These are phyloP conservation scores for Candida sp. DNA, from an alignment of 1,139 yeast species.

Conservation along the genomic window DNA sequence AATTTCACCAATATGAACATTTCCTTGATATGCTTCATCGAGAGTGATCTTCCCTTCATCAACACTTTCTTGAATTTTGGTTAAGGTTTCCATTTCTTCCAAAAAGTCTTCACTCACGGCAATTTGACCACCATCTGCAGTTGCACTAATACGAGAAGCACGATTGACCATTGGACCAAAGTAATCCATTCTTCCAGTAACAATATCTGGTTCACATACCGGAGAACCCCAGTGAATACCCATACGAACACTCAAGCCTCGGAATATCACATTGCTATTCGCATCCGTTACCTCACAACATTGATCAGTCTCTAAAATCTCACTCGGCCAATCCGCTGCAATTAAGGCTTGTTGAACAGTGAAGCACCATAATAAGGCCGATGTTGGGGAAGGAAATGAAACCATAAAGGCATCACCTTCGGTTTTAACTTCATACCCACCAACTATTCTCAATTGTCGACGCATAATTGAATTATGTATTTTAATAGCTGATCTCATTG, in stretches of 20 bases:
- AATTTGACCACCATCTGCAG: slow-evolving; percentile 98
- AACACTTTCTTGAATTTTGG: slow-evolving; percentile 49
- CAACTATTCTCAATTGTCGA: slow-evolving; percentile 84
- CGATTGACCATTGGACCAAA: slow-evolving; percentile 98
- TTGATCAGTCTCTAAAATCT: slow-evolving; percentile 79
- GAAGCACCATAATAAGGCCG: slow-evolving; percentile 93
- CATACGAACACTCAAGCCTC: slow-evolving; percentile 95
- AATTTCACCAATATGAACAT: slow-evolving; percentile 56
- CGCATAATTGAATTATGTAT: slow-evolving; percentile 94
- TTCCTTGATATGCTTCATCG: slow-evolving; percentile 60
- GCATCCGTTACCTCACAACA: slow-evolving; percentile 82
- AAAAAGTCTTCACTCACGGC: slow-evolving; percentile 81
- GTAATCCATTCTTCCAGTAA: slow-evolving; percentile 96
- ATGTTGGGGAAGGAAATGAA: slow-evolving; percentile 91
- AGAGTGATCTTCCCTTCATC: slow-evolving; percentile 34
- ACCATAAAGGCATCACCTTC: slow-evolving; percentile 99
- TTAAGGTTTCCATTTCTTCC: slow-evolving; percentile 62
- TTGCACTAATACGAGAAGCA: slow-evolving; percentile 89
- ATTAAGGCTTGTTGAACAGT: slow-evolving; percentile 84
- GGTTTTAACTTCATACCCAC: slow-evolving; percentile 97
- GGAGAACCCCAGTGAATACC: slow-evolving; percentile 99
- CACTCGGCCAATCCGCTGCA: slow-evolving; percentile 93
- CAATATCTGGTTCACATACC: slow-evolving; percentile 91
- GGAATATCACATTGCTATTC: slow-evolving; percentile 58
- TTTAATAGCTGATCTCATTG: slow-evolving; percentile 96